Base-by-base conservation (phyloP, 1,284 basidiomycete genomes). In the Malassezia globosa region DNA sequence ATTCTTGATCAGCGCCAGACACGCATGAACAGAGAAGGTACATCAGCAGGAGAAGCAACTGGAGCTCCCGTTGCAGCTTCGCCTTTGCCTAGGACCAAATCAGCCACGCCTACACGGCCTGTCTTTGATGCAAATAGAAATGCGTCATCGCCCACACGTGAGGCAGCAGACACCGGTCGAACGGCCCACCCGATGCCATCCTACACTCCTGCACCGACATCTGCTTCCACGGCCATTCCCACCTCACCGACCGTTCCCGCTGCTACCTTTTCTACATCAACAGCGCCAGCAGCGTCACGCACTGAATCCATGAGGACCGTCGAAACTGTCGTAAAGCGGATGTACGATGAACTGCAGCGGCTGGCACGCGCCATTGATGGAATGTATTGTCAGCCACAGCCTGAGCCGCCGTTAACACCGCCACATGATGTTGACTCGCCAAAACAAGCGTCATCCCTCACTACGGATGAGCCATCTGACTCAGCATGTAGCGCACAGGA, bases 341-440 rank as follows among this genome's bases (percentile, higher is more conserved):
- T 52, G 22, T 42, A 47, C 26, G 50, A 36, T 16, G 50, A 52
- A 36, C 50, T 52, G 11, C 29, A 10, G 11, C 50, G 50, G 10
- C 31, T 52, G 5, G 42, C 50, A 8, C 26, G 35, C 6, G 44
- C 21, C 41, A 14, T 24, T 16, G 11, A 13, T 1, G 25, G 5
- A 5, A 26, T 29, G 5, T 3, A n/a, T 6, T 25, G 24, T 2
- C 42, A 13, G 10, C 11, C 25, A 11, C 13, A 31, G 34, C 34
- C 27, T 34, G 40, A 23, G 4, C 27, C 35, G 19, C 39, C 47
- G 24, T 35, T 37, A 5, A 43, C 47, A 10, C 41, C 47, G 24
- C 41, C 40, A n/a, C 26, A 37, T 19, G 10, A 18, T 8, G n/a
- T n/a, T n/a, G n/a, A n/a, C n/a, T 37, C 35, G 35, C 19, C 19